Percentiles rank a stretch among this genome's conserved stretches.
These are phyloP conservation scores for Yarrowia sp. DNA, from an alignment of 805 yeast genomes.

Conservation along the genomic window DNA sequence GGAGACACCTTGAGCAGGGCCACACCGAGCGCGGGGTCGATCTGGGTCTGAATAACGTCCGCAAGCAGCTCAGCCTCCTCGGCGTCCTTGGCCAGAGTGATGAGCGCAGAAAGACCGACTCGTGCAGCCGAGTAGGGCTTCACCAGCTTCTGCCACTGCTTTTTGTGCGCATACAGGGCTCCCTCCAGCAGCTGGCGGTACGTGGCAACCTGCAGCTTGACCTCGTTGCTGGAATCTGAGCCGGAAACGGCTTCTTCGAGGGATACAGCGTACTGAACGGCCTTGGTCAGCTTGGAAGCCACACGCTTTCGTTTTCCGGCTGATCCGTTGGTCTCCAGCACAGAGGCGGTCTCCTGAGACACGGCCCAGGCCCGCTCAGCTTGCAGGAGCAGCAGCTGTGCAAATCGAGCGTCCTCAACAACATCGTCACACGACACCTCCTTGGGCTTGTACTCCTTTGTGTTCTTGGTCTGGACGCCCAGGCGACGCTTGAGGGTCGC, in stretches of 20 bases:
- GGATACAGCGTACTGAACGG: conserved; percentile 56
- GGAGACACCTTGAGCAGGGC: conserved; percentile 56
- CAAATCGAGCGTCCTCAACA: conserved; percentile 59
- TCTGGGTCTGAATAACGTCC: conserved; percentile 62
- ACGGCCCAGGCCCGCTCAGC: conserved; percentile 79
- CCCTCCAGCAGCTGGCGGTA: conserved; percentile 60
- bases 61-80: conserved; percentile 52
- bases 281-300: conserved; percentile 71
- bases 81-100: conserved; percentile 44
- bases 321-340: conserved; percentile 61
- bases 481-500: conserved; percentile 70
- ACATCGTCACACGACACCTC: conserved; percentile 60
- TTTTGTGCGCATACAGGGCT: conserved; percentile 58
- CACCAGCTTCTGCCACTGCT: conserved; percentile 63
- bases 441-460: conserved; percentile 65
- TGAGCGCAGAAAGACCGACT: conserved; percentile 64
- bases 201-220: conserved; percentile 44
- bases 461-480: conserved; percentile 67
- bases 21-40: conserved; percentile 71
- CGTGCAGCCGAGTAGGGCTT: conserved; percentile 65
- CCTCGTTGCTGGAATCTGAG: conserved; percentile 38
- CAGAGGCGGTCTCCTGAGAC: conserved; percentile 67
- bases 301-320: conserved; percentile 59
- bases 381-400: conserved; percentile 64
- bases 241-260: conserved; percentile 47